These are phyloP conservation scores for Rosa hybrid DNA, from an alignment of 331 rosid species.

Conservation along the genomic window DNA sequence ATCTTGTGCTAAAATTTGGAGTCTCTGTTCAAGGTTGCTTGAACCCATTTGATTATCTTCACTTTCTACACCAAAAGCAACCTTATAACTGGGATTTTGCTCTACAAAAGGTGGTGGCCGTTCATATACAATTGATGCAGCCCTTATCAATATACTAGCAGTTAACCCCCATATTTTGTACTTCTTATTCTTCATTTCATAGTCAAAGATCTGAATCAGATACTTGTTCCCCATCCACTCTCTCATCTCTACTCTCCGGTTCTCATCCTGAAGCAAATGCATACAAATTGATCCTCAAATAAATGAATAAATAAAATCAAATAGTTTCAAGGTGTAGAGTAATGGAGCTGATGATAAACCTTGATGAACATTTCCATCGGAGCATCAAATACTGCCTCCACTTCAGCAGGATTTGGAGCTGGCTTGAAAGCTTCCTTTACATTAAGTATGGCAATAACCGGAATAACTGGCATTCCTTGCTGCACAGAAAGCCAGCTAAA, in stretches of 20 bases:
- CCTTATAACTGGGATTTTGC: conserved; percentile 75
- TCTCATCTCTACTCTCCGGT: conserved; percentile 66
- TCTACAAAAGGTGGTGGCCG: conserved; percentile 75
- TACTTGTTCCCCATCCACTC: conserved; percentile 68
- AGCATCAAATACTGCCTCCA: conserved; percentile 71
- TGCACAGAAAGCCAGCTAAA: conserved; percentile 28
- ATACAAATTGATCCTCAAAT: conserved; percentile 8
- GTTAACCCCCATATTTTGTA: conserved; percentile 90
- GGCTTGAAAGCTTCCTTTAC: conserved; percentile 69
- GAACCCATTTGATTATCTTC: conserved; percentile 25
- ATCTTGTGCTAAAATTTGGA: conserved; percentile 48
- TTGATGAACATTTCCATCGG: conserved; percentile 91
- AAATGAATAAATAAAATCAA: not conserved
- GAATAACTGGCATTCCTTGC: conserved; percentile 65
- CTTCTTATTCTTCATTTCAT: conserved; percentile 45
- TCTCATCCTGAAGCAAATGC: conserved; percentile 57
- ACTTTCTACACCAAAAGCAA: conserved; percentile 2
- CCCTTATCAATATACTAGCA: conserved; percentile 73
- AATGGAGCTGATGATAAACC: conserved; percentile 39
- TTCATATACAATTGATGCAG: conserved; percentile 61
- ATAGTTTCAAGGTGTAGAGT: not conserved
- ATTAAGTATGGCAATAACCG: conserved; percentile 69
- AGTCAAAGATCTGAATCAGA: conserved; percentile 53
- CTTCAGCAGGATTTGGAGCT: conserved; percentile 67
- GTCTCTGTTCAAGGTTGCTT: conserved; percentile 30